These are phyloP conservation scores for Bassia scoparia DNA, from an alignment of 148 eudicot species.

Conservation along the genomic window DNA sequence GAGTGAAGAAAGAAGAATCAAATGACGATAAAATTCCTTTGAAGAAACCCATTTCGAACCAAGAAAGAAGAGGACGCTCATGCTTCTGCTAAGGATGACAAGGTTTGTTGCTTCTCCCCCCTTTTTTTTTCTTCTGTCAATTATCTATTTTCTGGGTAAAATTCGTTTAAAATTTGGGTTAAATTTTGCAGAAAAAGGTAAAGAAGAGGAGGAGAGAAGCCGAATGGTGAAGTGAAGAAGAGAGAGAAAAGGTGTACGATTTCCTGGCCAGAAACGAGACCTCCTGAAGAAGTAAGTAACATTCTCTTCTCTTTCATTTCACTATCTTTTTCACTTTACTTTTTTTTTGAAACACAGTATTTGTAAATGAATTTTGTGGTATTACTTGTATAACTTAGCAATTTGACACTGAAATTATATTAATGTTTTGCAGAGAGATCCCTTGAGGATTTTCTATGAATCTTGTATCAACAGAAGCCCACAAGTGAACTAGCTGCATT, in stretches of 20 bases:
- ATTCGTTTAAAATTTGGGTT: not conserved
- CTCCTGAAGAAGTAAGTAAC: conserved; percentile 65
- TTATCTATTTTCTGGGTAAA: conserved; percentile 6
- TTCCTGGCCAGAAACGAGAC: conserved; percentile 92
- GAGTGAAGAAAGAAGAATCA: conserved; percentile 33
- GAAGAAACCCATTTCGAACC: conserved; percentile 17
- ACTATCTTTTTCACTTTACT: not conserved
- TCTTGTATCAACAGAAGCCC: conserved; percentile 61
- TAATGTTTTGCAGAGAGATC: conserved; percentile 66
- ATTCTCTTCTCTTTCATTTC: not conserved
- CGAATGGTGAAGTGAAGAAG: conserved; percentile 42
- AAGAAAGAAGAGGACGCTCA: conserved; percentile 14
- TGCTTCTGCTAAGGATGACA: conserved; percentile 17
- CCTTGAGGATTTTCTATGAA: conserved; percentile 88
- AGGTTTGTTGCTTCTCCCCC: conserved; percentile 31
- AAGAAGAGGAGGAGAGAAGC: conserved; percentile 36
- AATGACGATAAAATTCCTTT: conserved; percentile 16
- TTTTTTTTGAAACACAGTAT: too few species aligned
- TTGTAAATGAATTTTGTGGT: too few species aligned
- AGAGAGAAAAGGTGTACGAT: conserved; percentile 64
- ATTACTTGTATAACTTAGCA: not conserved
- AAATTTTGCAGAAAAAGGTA: conserved; percentile 33
- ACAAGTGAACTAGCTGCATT: conserved; percentile 77
- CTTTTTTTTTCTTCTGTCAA: not conserved
- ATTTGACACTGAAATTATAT: not conserved